Evolutionary conservation across 164 flowering plant genomes (phyloP), one percentile per base, ranked within the genome.

Genomic region (Protea cynaroides): DNA sequence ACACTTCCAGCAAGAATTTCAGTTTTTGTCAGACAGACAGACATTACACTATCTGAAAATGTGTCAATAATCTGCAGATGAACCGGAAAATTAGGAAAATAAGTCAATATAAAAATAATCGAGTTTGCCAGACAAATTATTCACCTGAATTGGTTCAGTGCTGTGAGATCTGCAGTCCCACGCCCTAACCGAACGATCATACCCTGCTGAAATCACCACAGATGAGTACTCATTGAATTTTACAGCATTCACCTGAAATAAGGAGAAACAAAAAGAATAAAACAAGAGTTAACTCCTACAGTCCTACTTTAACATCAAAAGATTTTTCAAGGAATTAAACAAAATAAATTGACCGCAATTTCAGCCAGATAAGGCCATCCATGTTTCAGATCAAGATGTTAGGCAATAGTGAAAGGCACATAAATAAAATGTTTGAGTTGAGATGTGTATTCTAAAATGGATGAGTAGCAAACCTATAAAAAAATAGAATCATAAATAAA

Each of bases 131-230:
- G 50, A 67, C 62, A 59, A 56, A 60, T 44, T 10, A 43, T 37
- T 22, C 14, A 90, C 98, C 95, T 94, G 98, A 69, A 94, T 88
- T 57, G 98, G 97, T 74, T 94, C 96, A 36, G 85, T 85, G 69
- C 90, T 89, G 61, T 89, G 98, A 65, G 98, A 94, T 72, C 96
- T 83, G 71, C 98, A 94, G 71, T 94, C 98, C 97, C 97, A 94
- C 70, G 86, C 90, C 40, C 92, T 92, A 65, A 91, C 69, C 15
- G 97, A 90, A 29, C 80, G 95, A 73, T 94, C 98, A 85, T 87
- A 91, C 1, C 98, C 97, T 14, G 93, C 97, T 61, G 97, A 91
- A 62, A 91, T 91, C 50, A 94, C 85, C 12, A 91, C 97, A 25
- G 91, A 82, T 50, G 93, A 66, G 75, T 82, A 81, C 44, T 94